Conservation (phyloP, 2,329 filamentous ascomycete species). For the Exophiala oligosperma region DNA sequence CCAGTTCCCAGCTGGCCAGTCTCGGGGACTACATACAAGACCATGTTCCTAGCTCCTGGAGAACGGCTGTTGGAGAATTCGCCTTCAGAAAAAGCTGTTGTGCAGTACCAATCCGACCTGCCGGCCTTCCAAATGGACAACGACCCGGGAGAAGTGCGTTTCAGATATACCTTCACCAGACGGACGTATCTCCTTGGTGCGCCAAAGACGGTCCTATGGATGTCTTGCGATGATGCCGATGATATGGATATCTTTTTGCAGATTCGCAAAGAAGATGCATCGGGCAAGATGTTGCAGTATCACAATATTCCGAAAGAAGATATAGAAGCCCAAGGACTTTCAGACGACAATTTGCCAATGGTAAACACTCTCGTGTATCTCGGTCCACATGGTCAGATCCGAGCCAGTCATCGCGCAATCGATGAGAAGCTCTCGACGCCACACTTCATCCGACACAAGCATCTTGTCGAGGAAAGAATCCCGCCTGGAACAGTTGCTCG, state of each 20-base stretch:
- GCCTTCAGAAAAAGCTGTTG: not conserved
- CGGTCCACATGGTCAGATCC: conserved; percentile 45
- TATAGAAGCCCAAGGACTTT: too few species aligned
- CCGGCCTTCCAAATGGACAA: conserved; percentile 13
- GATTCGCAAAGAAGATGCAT: conserved; percentile 39
- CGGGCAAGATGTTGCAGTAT: conserved; percentile 32
- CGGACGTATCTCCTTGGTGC: conserved; percentile 45
- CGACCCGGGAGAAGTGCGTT: conserved; percentile 29
- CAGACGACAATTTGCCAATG: not conserved
- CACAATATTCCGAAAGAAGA: too few species aligned
- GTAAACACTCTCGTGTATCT: conserved; percentile 42
- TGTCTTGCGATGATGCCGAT: conserved; percentile 43
- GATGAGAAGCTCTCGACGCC: conserved; percentile 35
- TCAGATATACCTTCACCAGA: conserved; percentile 42
- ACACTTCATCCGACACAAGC: conserved; percentile 34
- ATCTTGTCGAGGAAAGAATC: conserved; percentile 43
- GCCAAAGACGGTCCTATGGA: conserved; percentile 49
- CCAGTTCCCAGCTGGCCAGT: conserved; percentile 33
- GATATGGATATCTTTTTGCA: conserved; percentile 49
- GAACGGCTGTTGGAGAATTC: conserved; percentile 9
- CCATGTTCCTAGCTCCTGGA: conserved; percentile 32
- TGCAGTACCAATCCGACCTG: conserved; percentile 37
- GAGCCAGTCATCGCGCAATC: conserved; percentile 46
- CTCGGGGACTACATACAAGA: conserved; percentile 16
- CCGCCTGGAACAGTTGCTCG: conserved; percentile 43